Percentiles rank a stretch among this genome's conserved stretches.
Evolutionary conservation across 345 rosid genomes (phyloP).

Genomic region (Boechera retrofracta): DNA sequence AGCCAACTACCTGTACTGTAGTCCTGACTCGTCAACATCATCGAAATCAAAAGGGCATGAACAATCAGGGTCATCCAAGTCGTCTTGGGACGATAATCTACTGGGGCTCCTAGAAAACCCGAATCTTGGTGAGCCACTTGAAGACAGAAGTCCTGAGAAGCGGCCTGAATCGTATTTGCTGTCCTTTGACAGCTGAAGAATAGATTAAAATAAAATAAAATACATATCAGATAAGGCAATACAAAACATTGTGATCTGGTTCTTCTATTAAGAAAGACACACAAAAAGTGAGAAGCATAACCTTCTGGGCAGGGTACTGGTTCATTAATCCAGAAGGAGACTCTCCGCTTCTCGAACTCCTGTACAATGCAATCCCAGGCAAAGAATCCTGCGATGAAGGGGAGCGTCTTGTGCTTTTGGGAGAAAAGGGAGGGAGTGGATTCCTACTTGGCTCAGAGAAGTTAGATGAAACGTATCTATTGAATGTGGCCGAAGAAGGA

Average conservation of each 20-base stretch:
- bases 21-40: constrained; percentile 72
- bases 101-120: constrained; percentile 89
- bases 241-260: not conserved
- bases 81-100: constrained; percentile 84
- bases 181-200: constrained; percentile 62
- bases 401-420: constrained; percentile 70
- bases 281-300: constrained; percentile 20
- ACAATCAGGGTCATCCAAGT: constrained; percentile 77
- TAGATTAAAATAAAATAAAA: constrained; percentile 8
- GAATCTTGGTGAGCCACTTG: constrained; percentile 79
- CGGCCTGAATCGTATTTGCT: constrained; percentile 82
- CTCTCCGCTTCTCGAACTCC: constrained; percentile 71
- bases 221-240: constrained; percentile 19
- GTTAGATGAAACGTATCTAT: constrained; percentile 69
- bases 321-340: constrained; percentile 60
- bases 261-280: not conserved
- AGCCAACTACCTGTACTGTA: constrained; percentile 57
- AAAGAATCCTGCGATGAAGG: constrained; percentile 83
- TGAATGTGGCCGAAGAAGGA: constrained; percentile 58
- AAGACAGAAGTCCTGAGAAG: constrained; percentile 82
- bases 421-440: constrained; percentile 89
- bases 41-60: constrained; percentile 91
- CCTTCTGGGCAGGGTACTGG: constrained; percentile 73
- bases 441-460: constrained; percentile 78
- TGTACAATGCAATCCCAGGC: constrained; percentile 64